A percentile compares a stretch with the other conserved stretches of the same genome.
Conservation (phyloP, 2,329 filamentous ascomycete genomes). For the Epichloe sibirici region DNA sequence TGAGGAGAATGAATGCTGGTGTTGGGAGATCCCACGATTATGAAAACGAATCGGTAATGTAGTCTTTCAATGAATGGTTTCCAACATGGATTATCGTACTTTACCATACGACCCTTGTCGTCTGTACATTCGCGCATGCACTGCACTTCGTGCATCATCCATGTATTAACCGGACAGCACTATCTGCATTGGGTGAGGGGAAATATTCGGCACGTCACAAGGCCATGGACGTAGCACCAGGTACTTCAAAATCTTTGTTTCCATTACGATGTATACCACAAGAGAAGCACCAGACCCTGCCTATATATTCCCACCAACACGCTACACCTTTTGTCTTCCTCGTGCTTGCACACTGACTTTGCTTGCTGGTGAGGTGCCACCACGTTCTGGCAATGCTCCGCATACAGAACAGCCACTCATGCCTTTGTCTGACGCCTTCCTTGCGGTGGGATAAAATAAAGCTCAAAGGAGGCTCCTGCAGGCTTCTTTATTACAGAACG, state of each 20-base stretch:
- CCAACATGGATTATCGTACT: neutral
- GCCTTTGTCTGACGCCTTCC: neutral
- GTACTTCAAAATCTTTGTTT: slow-evolving; percentile 16
- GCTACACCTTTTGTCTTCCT: slow-evolving; percentile 4
- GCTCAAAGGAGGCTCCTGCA: neutral
- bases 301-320: slow-evolving; percentile 6
- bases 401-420: neutral
- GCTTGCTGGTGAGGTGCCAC: slow-evolving; percentile 1
- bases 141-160: no score
- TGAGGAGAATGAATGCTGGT: neutral
- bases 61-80: neutral
- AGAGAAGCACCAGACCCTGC: slow-evolving; percentile 18
- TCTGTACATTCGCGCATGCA: no score
- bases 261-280: slow-evolving; percentile 23
- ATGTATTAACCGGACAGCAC: no score
- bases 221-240: neutral
- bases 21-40: neutral
- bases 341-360: slow-evolving; percentile 2
- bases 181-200: no score
- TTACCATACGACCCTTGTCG: no score
- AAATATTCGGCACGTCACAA: neutral
- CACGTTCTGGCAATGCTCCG: slow-evolving; percentile 1
- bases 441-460: neutral
- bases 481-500: slow-evolving; percentile 2
- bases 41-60: neutral